These are phyloP conservation scores for Dendrocalamus sinicus DNA, from an alignment of 176 grass and related monocot species.

Conservation along the genomic window DNA sequence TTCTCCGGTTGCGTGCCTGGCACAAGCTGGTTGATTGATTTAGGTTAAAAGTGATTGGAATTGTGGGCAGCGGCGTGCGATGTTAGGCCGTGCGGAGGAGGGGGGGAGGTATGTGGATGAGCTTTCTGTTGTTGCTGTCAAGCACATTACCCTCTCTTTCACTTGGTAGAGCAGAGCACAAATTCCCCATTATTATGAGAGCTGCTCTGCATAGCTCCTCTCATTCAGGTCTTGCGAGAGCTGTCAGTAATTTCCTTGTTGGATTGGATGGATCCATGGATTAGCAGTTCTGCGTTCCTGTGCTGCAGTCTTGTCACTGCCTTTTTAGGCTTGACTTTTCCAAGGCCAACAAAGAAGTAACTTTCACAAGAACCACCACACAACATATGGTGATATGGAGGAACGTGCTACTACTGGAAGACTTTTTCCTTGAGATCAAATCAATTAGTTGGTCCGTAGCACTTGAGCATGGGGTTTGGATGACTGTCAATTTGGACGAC, in stretches of 20 bases:
- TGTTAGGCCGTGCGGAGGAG: slow-evolving; percentile 32
- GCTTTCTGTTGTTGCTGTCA: slow-evolving; percentile 50
- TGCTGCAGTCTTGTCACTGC: slow-evolving; percentile 8
- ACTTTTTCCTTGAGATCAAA: background rate
- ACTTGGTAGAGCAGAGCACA: slow-evolving; percentile 37
- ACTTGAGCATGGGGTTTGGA: background rate
- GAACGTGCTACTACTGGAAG: background rate
- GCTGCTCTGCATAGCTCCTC: background rate
- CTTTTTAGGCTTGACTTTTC: slow-evolving; percentile 39
- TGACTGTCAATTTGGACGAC: background rate
- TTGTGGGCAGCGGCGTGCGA: slow-evolving; percentile 1
- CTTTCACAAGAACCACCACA: background rate
- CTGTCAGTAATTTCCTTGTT: slow-evolving; percentile 21
- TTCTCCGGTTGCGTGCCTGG: background rate
- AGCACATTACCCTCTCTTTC: slow-evolving; percentile 56
- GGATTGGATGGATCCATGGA: slow-evolving; percentile 2
- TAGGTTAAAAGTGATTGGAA: slow-evolving; percentile 34
- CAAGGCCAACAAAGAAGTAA: background rate
- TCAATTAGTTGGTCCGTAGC: background rate
- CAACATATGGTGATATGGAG: background rate
- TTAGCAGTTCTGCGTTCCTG: slow-evolving; percentile 26
- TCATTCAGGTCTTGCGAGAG: slow-evolving; percentile 15
- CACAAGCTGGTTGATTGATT: slow-evolving; percentile 30
- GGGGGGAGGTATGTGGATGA: slow-evolving; percentile 48
- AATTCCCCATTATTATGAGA: slow-evolving; percentile 46